Evolutionary conservation across 2,329 filamentous ascomycete genomes (phyloP).

Genomic region (Cercospora sp.): DNA sequence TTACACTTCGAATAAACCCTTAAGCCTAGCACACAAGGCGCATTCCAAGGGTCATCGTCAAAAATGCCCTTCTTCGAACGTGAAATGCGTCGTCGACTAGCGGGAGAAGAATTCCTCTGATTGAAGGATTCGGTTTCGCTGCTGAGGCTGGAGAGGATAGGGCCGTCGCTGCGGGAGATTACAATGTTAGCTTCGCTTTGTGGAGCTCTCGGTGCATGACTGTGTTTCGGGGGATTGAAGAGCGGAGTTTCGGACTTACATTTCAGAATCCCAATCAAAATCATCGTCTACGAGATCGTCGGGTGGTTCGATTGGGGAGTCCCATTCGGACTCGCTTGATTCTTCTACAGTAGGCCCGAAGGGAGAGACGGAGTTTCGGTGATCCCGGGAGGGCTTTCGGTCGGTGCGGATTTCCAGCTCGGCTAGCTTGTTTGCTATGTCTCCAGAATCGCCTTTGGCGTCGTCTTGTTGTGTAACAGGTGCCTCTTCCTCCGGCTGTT

Average conservation of each 20-base stretch:
- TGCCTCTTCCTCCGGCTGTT: background rate
- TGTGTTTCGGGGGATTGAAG: background rate
- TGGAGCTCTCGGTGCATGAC: background rate
- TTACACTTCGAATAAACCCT: slow-evolving; percentile 57
- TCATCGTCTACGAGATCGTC: slow-evolving; percentile 36
- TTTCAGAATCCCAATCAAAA: slow-evolving; percentile 38
- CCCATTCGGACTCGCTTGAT: slow-evolving; percentile 22
- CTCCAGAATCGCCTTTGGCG: background rate
- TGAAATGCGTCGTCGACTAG: background rate
- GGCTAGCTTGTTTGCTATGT: slow-evolving; percentile 3
- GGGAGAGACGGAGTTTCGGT: slow-evolving; percentile 1
- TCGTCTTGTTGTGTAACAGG: background rate
- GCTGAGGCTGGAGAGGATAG: slow-evolving; percentile 20
- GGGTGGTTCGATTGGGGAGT: slow-evolving; percentile 25
- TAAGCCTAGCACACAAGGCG: slow-evolving; percentile 60
- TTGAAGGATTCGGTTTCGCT: slow-evolving; percentile 5
- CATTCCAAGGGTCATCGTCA: slow-evolving; percentile 59
- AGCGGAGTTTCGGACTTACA: slow-evolving; percentile 17
- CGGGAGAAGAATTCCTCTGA: slow-evolving; percentile 5
- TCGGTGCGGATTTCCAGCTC: slow-evolving; percentile 2
- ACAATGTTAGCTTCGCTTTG: background rate
- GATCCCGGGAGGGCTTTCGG: background rate
- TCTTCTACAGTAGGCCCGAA: slow-evolving; percentile 6
- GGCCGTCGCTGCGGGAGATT: slow-evolving; percentile 22
- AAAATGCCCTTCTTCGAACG: slow-evolving; percentile 44